Evolutionary conservation across 768 basidiomycete species (phyloP), one percentile per base, ranked within the genome.

Genomic region (Boletus subcaerulescens): DNA sequence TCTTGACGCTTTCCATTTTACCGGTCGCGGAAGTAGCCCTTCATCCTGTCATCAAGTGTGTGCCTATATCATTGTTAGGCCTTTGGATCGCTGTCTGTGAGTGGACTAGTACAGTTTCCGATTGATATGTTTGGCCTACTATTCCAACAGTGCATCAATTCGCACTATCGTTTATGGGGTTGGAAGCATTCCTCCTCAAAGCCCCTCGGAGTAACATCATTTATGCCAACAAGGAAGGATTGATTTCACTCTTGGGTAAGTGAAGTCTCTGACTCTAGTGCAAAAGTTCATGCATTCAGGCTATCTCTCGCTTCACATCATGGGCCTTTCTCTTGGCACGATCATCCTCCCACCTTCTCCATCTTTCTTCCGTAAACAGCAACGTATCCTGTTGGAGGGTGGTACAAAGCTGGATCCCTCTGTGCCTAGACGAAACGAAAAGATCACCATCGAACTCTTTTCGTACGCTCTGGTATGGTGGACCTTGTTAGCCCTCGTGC

Each of bases 171-270:
- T 65, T 65, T 10, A 71, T 77, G 8, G 77, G 80, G 1, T 69
- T 94, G 7, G 79, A 86, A 63, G 45, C 71, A 0, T 93, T 85
- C 72, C 80, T 91, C 5, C 76, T 96, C 26, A 66, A 80, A 1
- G 80, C 83, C 0, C 80, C 84, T 3, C 83, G 96, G 9, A 74
- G 71, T 11, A 77, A 78, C 33, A 45, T 95, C 4, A 60, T 98
- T 33, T 84, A 81, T 33, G 80, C 83, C 18, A 98, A 99, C 75
- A 97, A 97, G 65, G 97, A 99, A 69, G 97, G 97, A 0, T 65
- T 99, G 20, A 77, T 88, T 32, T 93, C 91, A 1, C 76, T 96
- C 18, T 70, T 82, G 51, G 92, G 90, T 87, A 51, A 53, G 71
- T 49, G 5, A 26, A 20, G 12, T 44, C 38, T n/a, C 10, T 12